These are phyloP conservation scores for Circinella umbellata DNA, from an alignment of 371 early-diverging fungal species.

Conservation along the genomic window DNA sequence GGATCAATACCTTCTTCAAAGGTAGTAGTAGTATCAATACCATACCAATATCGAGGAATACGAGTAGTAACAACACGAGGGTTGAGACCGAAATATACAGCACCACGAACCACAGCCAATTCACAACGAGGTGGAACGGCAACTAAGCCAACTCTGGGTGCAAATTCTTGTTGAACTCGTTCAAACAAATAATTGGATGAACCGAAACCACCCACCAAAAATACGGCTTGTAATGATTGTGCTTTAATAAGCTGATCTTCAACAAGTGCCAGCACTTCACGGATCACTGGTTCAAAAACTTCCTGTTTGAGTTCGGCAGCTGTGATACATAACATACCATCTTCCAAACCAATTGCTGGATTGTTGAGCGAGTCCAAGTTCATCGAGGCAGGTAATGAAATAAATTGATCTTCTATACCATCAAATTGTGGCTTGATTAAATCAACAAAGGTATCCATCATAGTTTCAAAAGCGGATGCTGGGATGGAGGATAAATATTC, in stretches of 20 bases:
- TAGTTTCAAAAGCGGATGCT: constrained; percentile 56
- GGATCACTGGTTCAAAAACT: constrained; percentile 54
- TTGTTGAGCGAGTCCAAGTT: constrained; percentile 53
- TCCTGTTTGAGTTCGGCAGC: constrained; percentile 52
- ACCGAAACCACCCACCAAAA: constrained; percentile 68
- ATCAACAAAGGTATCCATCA: constrained; percentile 60
- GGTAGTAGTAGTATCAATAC: constrained; percentile 56
- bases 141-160: constrained; percentile 42
- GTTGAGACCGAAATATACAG: constrained; percentile 56
- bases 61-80: constrained; percentile 56
- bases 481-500: constrained; percentile 56
- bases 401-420: constrained; percentile 55
- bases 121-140: constrained; percentile 58
- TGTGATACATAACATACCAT: constrained; percentile 53
- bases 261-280: constrained; percentile 44
- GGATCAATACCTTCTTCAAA: constrained; percentile 59
- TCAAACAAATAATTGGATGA: constrained; percentile 61
- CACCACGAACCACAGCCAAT: constrained; percentile 54
- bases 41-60: constrained; percentile 63
- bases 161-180: constrained; percentile 43
- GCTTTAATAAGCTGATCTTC: constrained; percentile 49
- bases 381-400: constrained; percentile 53
- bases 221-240: constrained; percentile 48
- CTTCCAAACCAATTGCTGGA: constrained; percentile 57
- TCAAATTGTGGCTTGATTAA: constrained; percentile 60